Percentiles rank a stretch among this genome's conserved stretches.
These are phyloP conservation scores for Austropuccinia psidii DNA, from an alignment of 1,284 basidiomycete genomes.

Conservation along the genomic window DNA sequence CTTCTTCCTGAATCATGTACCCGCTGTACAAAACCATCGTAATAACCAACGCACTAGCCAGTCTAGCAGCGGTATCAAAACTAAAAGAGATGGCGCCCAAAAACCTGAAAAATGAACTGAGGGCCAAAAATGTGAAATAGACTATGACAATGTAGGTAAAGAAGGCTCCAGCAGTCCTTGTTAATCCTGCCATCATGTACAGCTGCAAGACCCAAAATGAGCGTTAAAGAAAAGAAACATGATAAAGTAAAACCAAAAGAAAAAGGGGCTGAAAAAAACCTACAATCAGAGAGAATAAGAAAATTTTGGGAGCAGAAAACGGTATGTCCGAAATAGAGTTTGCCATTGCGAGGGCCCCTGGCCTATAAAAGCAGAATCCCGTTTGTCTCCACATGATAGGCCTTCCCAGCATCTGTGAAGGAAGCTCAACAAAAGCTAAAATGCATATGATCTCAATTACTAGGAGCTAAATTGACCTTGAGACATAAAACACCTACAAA, in stretches of 20 bases:
- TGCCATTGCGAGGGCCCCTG: slow-evolving; percentile 63
- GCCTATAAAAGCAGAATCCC: slow-evolving; percentile 71
- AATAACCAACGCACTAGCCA: slow-evolving; percentile 48
- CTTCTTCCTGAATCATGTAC: slow-evolving; percentile 49
- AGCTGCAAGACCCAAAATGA: slow-evolving; percentile 24
- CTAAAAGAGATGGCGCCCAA: slow-evolving; percentile 50
- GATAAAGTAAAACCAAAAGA: too few relatives aligned
- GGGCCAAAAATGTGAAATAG: slow-evolving; percentile 42
- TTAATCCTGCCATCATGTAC: slow-evolving; percentile 50
- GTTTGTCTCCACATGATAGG: slow-evolving; percentile 59
- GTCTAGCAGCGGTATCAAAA: slow-evolving; percentile 53
- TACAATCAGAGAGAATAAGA: slow-evolving; percentile 51
- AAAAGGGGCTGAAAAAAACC: too few relatives aligned
- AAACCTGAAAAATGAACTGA: slow-evolving; percentile 51
- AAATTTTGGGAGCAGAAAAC: slow-evolving; percentile 51
- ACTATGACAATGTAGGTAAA: slow-evolving; percentile 50
- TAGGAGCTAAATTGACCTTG: neutral
- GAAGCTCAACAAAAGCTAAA: slow-evolving; percentile 47
- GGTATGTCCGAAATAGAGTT: slow-evolving; percentile 53
- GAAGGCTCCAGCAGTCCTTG: slow-evolving; percentile 51
- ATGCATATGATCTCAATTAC: slow-evolving; percentile 55
- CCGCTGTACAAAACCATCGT: slow-evolving; percentile 38
- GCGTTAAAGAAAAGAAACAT: neutral
- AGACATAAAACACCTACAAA: neutral
- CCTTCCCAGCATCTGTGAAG: slow-evolving; percentile 52